These are phyloP conservation scores for Coprinopsis strossmayeri DNA, from an alignment of 768 basidiomycete species.

Conservation along the genomic window DNA sequence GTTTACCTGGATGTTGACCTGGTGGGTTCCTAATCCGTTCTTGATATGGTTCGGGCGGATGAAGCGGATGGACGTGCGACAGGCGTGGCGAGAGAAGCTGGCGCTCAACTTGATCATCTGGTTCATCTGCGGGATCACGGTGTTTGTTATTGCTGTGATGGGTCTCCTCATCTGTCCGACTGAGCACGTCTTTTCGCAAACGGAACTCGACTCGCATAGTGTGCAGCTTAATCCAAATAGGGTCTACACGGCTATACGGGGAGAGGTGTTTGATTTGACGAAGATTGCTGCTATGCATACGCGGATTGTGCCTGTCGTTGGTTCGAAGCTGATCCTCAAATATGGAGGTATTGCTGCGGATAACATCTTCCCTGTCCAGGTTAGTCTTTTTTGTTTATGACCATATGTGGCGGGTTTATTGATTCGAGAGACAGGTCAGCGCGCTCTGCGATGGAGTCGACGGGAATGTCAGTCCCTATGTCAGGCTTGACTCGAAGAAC, in stretches of 20 bases:
- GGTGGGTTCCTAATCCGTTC: slow-evolving; percentile 76
- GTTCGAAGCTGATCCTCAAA: slow-evolving; percentile 64
- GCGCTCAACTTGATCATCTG: slow-evolving; percentile 94
- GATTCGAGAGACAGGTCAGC: slow-evolving; percentile 53
- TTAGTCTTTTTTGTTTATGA: slow-evolving; percentile 22
- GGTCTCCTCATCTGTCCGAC: slow-evolving; percentile 90
- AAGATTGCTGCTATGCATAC: slow-evolving; percentile 59
- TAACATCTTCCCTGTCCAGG: slow-evolving; percentile 91
- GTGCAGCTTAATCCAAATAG: slow-evolving; percentile 57
- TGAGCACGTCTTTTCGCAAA: slow-evolving; percentile 80
- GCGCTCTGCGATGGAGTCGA: slow-evolving; percentile 86
- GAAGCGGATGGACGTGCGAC: slow-evolving; percentile 90
- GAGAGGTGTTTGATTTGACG: slow-evolving; percentile 91
- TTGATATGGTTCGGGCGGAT: slow-evolving; percentile 76
- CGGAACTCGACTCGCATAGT: slow-evolving; percentile 74
- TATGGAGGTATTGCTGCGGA: slow-evolving; percentile 79
- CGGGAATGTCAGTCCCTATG: slow-evolving; percentile 79
- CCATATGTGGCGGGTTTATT: background rate
- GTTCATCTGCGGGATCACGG: slow-evolving; percentile 82
- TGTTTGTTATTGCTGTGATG: slow-evolving; percentile 90
- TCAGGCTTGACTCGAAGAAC: slow-evolving; percentile 73
- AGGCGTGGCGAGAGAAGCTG: slow-evolving; percentile 97
- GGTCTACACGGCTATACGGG: slow-evolving; percentile 78
- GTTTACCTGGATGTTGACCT: slow-evolving; percentile 86
- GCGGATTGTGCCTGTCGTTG: slow-evolving; percentile 65